A percentile compares a stretch with the other conserved stretches of the same genome.
Evolutionary conservation across 176 grass and related monocot species (phyloP).

Genomic region (Raddia guianensis): DNA sequence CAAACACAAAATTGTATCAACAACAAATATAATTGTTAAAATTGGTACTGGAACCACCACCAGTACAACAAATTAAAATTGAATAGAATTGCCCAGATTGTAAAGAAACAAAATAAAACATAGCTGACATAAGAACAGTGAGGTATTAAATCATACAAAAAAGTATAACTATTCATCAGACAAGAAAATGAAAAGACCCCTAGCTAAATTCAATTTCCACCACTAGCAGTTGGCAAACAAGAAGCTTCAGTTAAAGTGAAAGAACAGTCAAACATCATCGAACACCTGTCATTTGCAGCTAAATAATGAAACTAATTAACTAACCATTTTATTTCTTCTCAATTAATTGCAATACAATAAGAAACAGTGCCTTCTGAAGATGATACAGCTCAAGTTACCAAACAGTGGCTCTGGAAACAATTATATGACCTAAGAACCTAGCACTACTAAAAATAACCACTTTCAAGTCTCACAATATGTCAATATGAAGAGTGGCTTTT

Average conservation of each 20-base stretch:
- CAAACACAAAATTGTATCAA: slow-evolving; percentile 29
- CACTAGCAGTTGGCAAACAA: background rate
- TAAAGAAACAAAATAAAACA: background rate
- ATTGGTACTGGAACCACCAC: slow-evolving; percentile 1
- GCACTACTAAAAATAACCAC: background rate
- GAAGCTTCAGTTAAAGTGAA: background rate
- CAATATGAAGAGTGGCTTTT: background rate
- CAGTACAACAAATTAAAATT: background rate
- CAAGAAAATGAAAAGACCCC: background rate
- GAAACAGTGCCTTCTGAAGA: background rate
- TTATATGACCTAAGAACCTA: background rate
- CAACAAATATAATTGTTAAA: slow-evolving; percentile 9
- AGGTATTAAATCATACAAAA: background rate
- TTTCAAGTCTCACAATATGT: background rate
- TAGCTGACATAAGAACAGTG: background rate
- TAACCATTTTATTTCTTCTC: background rate
- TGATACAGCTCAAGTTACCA: background rate
- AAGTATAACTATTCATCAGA: background rate
- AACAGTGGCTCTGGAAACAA: slow-evolving; percentile 3
- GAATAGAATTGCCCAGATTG: background rate
- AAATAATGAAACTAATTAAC: slow-evolving; percentile 24
- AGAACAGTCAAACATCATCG: background rate
- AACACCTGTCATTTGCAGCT: background rate
- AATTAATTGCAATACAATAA: background rate
- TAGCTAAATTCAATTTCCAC: background rate